A percentile compares a stretch with the other conserved stretches of the same genome.
Conservation (phyloP, 2,329 filamentous ascomycete genomes). For the Talaromyces sp. region DNA sequence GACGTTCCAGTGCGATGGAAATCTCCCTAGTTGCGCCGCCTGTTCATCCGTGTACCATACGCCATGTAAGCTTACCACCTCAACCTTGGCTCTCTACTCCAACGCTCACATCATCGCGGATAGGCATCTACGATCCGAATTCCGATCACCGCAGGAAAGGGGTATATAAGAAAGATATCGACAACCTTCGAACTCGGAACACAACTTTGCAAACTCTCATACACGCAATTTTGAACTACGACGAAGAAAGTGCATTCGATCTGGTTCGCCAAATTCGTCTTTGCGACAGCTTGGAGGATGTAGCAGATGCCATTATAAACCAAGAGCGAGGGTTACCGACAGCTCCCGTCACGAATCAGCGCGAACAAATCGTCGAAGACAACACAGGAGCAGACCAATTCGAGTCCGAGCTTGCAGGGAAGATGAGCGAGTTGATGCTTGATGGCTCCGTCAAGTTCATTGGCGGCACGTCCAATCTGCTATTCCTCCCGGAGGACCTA, state of each 20-base stretch:
- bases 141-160: constrained; percentile 95
- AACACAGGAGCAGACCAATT: constrained; percentile 48
- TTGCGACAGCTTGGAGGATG: constrained; percentile 68
- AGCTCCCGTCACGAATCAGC: constrained; percentile 40
- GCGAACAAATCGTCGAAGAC: constrained; percentile 28
- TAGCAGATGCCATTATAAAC: constrained; percentile 57
- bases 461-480: constrained; percentile 88
- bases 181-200: constrained; percentile 79
- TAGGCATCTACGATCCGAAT: constrained; percentile 92
- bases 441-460: constrained; percentile 88
- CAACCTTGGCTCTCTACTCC: not conserved
- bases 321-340: constrained; percentile 46
- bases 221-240: constrained; percentile 85
- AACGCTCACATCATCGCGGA: constrained; percentile 30
- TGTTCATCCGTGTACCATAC: constrained; percentile 81
- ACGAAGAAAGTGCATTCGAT: constrained; percentile 77
- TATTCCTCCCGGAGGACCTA: constrained; percentile 60
- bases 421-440: constrained; percentile 85
- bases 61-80: constrained; percentile 31
- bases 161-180: constrained; percentile 90
- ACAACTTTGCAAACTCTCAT: constrained; percentile 89
- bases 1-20: constrained; percentile 69
- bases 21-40: constrained; percentile 86
- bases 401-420: constrained; percentile 81
- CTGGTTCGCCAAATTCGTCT: constrained; percentile 84